A percentile compares a stretch with the other conserved stretches of the same genome.
These are phyloP conservation scores for Benincasa hispida DNA, from an alignment of 306 rosid genomes.

Conservation along the genomic window DNA sequence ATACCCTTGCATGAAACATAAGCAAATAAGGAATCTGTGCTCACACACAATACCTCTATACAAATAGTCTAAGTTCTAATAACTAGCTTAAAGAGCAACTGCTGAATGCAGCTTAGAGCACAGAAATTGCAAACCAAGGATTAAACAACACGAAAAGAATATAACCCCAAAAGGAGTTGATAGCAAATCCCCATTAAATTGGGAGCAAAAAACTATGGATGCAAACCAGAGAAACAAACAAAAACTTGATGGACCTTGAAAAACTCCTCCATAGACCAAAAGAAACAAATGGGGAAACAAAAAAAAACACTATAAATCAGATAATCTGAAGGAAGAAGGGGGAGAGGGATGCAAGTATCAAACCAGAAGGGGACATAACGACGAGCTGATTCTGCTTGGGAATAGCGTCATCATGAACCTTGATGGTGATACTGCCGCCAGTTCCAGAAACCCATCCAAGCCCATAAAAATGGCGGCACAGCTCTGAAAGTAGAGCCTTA, in stretches of 20 bases:
- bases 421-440: conserved; percentile 87
- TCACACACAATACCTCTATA: neutral
- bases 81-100: neutral
- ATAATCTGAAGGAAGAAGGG: neutral
- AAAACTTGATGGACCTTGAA: too few species aligned
- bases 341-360: neutral
- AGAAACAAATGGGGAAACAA: neutral
- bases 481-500: conserved; percentile 55
- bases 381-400: conserved; percentile 64
- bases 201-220: neutral
- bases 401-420: conserved; percentile 65
- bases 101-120: neutral
- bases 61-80: neutral
- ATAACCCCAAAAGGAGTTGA: neutral
- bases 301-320: neutral
- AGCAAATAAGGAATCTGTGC: neutral
- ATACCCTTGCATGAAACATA: neutral
- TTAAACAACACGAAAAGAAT: neutral
- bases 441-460: conserved; percentile 96
- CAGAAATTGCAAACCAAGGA: neutral
- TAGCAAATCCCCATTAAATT: neutral
- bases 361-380: conserved; percentile 85
- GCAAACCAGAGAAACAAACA: too few species aligned
- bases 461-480: conserved; percentile 81
- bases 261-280: neutral